phyloP scores from a whole-genome alignment of 352 stramenopile genomes.

The Blastocystis sp. region DNA sequence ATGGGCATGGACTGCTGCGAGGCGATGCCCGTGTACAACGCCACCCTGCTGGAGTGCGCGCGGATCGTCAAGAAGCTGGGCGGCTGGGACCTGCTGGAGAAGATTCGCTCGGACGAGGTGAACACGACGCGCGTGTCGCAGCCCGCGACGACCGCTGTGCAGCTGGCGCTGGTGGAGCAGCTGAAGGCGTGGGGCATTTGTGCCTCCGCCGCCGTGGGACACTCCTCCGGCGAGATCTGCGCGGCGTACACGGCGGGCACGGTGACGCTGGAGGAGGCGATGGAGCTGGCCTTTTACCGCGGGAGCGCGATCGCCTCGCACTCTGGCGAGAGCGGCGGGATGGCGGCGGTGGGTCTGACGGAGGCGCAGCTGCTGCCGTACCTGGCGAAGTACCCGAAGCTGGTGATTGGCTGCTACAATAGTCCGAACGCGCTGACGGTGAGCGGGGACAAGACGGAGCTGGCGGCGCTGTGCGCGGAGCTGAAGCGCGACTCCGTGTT shows the following conservation, averaged over 20 bases:
- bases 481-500: neutral
- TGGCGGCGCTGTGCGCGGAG: slow-evolving; percentile 31
- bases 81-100: slow-evolving; percentile 43
- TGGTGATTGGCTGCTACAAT: slow-evolving; percentile 71
- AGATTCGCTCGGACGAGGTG: slow-evolving; percentile 42
- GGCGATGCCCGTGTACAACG: slow-evolving; percentile 43
- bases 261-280: slow-evolving; percentile 72
- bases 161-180: slow-evolving; percentile 70
- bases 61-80: slow-evolving; percentile 39
- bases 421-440: slow-evolving; percentile 64
- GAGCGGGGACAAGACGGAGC: slow-evolving; percentile 35
- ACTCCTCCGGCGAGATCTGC: slow-evolving; percentile 70
- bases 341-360: slow-evolving; percentile 65
- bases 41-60: slow-evolving; percentile 6
- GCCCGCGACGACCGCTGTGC: slow-evolving; percentile 70
- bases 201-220: slow-evolving; percentile 33
- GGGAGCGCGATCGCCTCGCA: slow-evolving; percentile 46
- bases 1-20: slow-evolving; percentile 51
- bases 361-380: slow-evolving; percentile 10
- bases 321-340: slow-evolving; percentile 43
- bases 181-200: slow-evolving; percentile 38
- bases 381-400: slow-evolving; percentile 36
- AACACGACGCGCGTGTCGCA: slow-evolving; percentile 69
- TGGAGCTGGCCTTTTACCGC: slow-evolving; percentile 72
- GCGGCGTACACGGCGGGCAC: slow-evolving; percentile 71